Base-by-base conservation (phyloP, 768 basidiomycete genomes). In the Astraeus odoratus region DNA sequence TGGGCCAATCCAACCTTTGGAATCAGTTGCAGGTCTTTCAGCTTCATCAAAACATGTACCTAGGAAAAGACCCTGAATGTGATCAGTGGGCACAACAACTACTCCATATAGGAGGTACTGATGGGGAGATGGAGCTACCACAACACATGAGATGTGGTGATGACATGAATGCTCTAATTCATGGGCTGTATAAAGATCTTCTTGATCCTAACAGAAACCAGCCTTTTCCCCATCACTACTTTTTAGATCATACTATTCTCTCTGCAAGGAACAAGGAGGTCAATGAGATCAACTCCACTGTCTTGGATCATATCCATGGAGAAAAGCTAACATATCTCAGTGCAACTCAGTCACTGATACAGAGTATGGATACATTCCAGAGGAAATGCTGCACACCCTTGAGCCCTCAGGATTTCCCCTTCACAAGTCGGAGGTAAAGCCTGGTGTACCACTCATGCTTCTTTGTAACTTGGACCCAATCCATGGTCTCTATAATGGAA, bases 371-470 rank as follows among this genome's bases (percentile, higher is more conserved):
- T 44, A 58, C 24, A 53, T 59, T 27, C 62, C 68, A 10, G 47
- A 60, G 4, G 74, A 77, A 43, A 66, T 64, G 45, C 57, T 78
- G 1, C 60, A 65, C n/a, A 53, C 63, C 0, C 43, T 77, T n/a
- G 59, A 61, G 24, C 49, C 60, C 3, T 57, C 66, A 34, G 65
- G 68, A 7, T 55, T 77, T 34, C 76, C 75, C 1, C 59, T 66
- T 9, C 57, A 61, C 0, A 48, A 67, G n/a, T 51, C 72, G 1
- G 43, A 48, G 4, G 46, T 72, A 23, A 62, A 71, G 46, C 15
- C 53, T 48, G 59, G 63, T 39, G 52, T 52, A n/a, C 60, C 69
- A 4, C 36, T 76, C 0, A 75, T 77, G 47, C 50, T 77, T 0
- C 54, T 78, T 1, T 41, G 69, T 0, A 77, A 78, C 51, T 52